Evolutionary conservation across 495 filamentous ascomycete species (phyloP), one percentile per base, ranked within the genome.

Genomic region (Hypoxylon trugodes): DNA sequence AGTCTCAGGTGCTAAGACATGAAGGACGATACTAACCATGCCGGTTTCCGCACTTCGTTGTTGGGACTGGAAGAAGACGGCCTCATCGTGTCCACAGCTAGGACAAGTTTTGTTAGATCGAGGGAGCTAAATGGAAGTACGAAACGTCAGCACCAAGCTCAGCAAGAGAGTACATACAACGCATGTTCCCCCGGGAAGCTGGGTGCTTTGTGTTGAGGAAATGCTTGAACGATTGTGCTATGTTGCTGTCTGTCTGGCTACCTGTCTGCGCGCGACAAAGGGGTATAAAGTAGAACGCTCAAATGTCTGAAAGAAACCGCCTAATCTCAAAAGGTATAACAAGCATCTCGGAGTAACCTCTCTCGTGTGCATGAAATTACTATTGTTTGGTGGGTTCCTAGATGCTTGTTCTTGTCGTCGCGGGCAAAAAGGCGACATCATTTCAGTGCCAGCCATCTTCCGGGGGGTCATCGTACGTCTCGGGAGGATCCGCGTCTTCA

Each of bases 61-160:
- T 73, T 98, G 95, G 35, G 92, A 96, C 79, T 98, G 95, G 82
- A 98, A 98, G 77, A 96, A 98, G 38, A 98, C 96, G 1, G 91
- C 90, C 75, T 97, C 91, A 47, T 83, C 85, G 72, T 96, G 89
- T 37, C 85, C 81, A 81, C 95, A 98, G 54, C 82, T 82, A 10
- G 93, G 91, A 76, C 95, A 98, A 46, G 81, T 79, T 74, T 89
- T 90, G 67, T 90, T 88, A 56, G 90, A 87, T 53, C 94, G 86
- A 25, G 94, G 94, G 71, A 98, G 88, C 92, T 96, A 85, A 55
- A 78, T 49, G 41, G 41, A 45, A 59, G 41, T 59, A 68, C 65
- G 68, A 60, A 68, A 66, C 76, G 81, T 88, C 75, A 88, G 86
- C 81, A 73, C 49, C 55, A 71, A 47, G 57, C 60, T 69, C 45